Evolutionary conservation across 768 basidiomycete genomes (phyloP).

Genomic region (Pseudohyphozyma bogoriensis): DNA sequence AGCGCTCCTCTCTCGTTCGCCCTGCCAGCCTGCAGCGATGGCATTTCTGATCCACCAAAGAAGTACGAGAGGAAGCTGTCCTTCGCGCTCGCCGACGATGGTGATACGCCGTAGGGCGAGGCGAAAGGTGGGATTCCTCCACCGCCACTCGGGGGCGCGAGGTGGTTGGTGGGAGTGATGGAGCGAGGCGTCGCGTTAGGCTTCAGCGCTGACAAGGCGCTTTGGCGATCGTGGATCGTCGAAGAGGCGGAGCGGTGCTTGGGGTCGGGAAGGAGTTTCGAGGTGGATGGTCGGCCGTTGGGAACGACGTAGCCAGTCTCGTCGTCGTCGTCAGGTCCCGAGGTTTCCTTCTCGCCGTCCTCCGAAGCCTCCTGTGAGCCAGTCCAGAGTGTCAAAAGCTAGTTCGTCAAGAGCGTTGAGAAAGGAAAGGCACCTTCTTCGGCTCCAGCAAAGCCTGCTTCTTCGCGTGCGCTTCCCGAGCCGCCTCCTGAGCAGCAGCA

Average conservation of each 20-base stretch:
- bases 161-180: constrained; percentile 13
- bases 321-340: constrained; percentile 49
- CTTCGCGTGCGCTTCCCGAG: constrained; percentile 5
- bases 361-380: constrained; percentile 2
- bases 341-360: constrained; percentile 38
- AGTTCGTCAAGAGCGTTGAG: neutral
- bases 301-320: constrained; percentile 43
- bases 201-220: constrained; percentile 39
- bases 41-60: constrained; percentile 63
- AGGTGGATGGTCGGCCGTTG: constrained; percentile 43
- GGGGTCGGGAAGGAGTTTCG: constrained; percentile 6
- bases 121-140: constrained; percentile 4
- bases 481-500: constrained; percentile 16
- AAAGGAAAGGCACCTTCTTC: neutral
- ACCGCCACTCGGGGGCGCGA: constrained; percentile 6
- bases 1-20: neutral
- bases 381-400: neutral
- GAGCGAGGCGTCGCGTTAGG: neutral
- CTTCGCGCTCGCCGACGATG: constrained; percentile 44
- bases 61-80: constrained; percentile 97
- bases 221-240: constrained; percentile 61
- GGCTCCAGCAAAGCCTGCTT: constrained; percentile 2
- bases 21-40: neutral
- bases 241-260: constrained; percentile 64
- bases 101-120: constrained; percentile 7